A percentile compares a stretch with the other conserved stretches of the same genome.
Evolutionary conservation across 2,329 filamentous ascomycete species (phyloP).

Genomic region (Calonectria pseudoreteaudii): DNA sequence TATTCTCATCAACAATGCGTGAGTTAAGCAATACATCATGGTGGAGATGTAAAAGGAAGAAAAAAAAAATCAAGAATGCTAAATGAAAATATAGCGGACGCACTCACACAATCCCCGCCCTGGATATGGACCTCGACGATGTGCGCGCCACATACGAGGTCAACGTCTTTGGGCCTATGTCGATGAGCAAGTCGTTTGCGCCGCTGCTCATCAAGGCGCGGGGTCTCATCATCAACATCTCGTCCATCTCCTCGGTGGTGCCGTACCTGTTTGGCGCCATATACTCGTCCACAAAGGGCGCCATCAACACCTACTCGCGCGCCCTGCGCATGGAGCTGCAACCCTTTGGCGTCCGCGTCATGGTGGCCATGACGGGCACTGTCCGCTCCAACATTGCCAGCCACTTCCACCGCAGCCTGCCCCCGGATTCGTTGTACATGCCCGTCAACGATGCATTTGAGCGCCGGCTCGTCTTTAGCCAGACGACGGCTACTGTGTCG

Average conservation of each 20-base stretch:
- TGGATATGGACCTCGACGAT: conserved; percentile 64
- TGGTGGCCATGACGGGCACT: conserved; percentile 67
- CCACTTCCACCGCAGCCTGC: conserved; percentile 55
- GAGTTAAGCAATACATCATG: conserved; percentile 31
- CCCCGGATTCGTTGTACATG: conserved; percentile 59
- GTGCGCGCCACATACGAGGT: conserved; percentile 67
- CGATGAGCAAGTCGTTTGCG: conserved; percentile 64
- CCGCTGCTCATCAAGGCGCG: conserved; percentile 61
- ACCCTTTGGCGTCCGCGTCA: conserved; percentile 67
- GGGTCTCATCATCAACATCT: conserved; percentile 67
- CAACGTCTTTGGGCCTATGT: conserved; percentile 69
- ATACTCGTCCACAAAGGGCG: conserved; percentile 68
- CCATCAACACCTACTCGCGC: conserved; percentile 65
- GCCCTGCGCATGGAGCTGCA: conserved; percentile 65
- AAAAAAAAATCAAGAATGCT: no score
- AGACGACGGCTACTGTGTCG: conserved; percentile 58
- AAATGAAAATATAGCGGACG: conserved; percentile 54
- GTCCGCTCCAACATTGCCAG: conserved; percentile 63
- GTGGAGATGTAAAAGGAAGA: not conserved
- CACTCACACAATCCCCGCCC: conserved; percentile 63
- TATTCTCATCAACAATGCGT: conserved; percentile 72
- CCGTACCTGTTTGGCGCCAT: conserved; percentile 66
- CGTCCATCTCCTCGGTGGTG: conserved; percentile 61
- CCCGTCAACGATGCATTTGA: conserved; percentile 60
- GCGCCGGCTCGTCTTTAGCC: conserved; percentile 59